phyloP scores from a whole-genome alignment of 2,329 filamentous ascomycete species.

The Aspergillus puulaauensis region DNA sequence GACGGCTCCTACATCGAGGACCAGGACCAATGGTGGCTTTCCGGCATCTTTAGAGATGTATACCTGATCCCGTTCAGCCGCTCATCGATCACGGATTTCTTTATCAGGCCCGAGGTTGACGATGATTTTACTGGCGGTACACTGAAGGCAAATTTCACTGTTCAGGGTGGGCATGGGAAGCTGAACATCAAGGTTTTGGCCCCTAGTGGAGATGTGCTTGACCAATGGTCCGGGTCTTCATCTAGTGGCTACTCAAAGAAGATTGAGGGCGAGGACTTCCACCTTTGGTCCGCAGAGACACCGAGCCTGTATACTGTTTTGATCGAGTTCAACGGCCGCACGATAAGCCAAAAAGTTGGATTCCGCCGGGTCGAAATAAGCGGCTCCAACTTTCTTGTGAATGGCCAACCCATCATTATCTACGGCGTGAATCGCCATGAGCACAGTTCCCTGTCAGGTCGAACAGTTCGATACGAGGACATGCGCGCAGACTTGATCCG shows the following conservation, averaged over 20 bases:
- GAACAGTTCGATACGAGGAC: conserved; percentile 62
- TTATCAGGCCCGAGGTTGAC: conserved; percentile 36
- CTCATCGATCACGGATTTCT: conserved; percentile 35
- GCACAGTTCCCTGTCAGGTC: conserved; percentile 64
- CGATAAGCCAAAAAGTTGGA: conserved; percentile 56
- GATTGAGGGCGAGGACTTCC: conserved; percentile 55
- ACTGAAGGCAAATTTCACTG: conserved; percentile 50
- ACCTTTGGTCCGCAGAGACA: conserved; percentile 69
- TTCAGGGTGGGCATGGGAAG: conserved; percentile 41
- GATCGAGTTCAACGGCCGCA: conserved; percentile 32
- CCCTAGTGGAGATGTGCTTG: background rate
- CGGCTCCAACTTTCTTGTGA: conserved; percentile 55
- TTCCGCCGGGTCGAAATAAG: conserved; percentile 65
- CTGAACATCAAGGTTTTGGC: background rate
- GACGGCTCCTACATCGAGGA: conserved; percentile 70
- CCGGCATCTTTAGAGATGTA: conserved; percentile 67
- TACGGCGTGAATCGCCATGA: conserved; percentile 70
- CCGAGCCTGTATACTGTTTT: conserved; percentile 61
- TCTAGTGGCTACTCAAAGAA: conserved; percentile 28
- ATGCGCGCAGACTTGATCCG: conserved; percentile 61
- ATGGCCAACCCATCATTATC: conserved; percentile 61
- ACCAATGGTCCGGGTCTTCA: background rate
- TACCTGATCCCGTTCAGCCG: conserved; percentile 51
- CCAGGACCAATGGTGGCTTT: conserved; percentile 68
- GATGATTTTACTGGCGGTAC: conserved; percentile 53